Evolutionary conservation across 2,329 filamentous ascomycete genomes (phyloP).

Genomic region (Stagonosporopsis chrysanthemi): DNA sequence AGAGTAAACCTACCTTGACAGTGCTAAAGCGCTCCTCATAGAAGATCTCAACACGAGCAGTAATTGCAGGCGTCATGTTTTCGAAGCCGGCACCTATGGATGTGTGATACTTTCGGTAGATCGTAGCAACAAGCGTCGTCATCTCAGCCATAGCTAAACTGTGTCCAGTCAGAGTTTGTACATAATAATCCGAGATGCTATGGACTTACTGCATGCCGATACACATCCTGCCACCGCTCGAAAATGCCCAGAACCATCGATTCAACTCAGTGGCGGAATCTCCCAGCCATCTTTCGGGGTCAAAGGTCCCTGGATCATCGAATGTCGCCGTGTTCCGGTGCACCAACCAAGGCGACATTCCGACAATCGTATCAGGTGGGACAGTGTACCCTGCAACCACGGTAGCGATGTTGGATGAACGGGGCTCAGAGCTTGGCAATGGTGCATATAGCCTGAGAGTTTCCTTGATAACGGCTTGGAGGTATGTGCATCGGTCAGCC

Average conservation of each 20-base stretch:
- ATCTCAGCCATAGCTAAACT: constrained; percentile 5
- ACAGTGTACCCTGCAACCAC: not conserved
- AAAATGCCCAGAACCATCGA: constrained; percentile 5
- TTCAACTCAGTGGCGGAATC: not conserved
- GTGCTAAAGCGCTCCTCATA: not conserved
- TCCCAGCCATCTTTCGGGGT: constrained; percentile 3
- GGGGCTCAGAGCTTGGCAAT: not conserved
- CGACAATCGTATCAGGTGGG: not conserved
- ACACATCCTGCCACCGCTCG: constrained; percentile 2
- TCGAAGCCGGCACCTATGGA: not conserved
- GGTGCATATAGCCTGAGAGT: constrained; percentile 1
- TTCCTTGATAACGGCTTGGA: not conserved
- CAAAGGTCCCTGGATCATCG: not conserved
- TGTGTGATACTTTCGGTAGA: constrained; percentile 2
- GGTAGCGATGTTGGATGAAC: not conserved
- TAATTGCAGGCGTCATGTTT: not conserved
- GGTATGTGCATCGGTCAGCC: not conserved
- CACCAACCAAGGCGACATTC: constrained; percentile 1
- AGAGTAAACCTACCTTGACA: not conserved
- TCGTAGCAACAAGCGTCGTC: not conserved
- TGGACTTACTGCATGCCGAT: constrained; percentile 2
- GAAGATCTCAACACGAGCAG: constrained; percentile 1
- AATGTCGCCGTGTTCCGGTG: not conserved
- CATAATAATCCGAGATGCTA: no score
- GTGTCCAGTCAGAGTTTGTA: not conserved